Percentiles rank a stretch among this genome's conserved stretches.
Evolutionary conservation across 768 basidiomycete species (phyloP).

Genomic region (Lactifluus echinatus): DNA sequence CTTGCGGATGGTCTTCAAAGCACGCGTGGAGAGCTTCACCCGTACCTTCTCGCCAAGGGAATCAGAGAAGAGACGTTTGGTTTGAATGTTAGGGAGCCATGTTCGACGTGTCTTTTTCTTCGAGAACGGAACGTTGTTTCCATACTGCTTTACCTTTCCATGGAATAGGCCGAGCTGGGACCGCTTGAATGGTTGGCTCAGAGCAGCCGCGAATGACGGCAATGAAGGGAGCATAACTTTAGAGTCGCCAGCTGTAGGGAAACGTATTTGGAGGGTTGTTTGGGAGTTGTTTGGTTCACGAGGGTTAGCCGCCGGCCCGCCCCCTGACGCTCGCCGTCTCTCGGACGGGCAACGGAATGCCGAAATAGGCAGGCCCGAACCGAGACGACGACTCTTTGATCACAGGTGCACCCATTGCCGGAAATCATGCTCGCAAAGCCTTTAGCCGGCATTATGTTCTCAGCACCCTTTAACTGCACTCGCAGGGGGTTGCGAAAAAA

Average conservation of each 20-base stretch:
- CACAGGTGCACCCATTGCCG: background rate
- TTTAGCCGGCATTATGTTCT: slow-evolving; percentile 8
- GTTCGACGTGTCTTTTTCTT: slow-evolving; percentile 79
- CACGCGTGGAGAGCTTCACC: slow-evolving; percentile 67
- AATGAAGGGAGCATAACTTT: slow-evolving; percentile 34
- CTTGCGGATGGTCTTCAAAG: slow-evolving; percentile 78
- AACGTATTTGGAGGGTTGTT: too few species aligned
- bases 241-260: background rate
- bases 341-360: background rate
- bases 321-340: background rate
- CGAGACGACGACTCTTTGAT: background rate
- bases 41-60: slow-evolving; percentile 47
- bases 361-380: slow-evolving; percentile 10
- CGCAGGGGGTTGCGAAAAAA: background rate
- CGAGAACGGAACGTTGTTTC: slow-evolving; percentile 87
- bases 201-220: slow-evolving; percentile 22
- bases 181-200: slow-evolving; percentile 72
- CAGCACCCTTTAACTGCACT: background rate
- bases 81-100: slow-evolving; percentile 84
- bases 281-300: background rate
- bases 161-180: slow-evolving; percentile 76
- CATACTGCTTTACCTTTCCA: slow-evolving; percentile 68
- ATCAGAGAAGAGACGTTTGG: slow-evolving; percentile 64
- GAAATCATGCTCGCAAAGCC: background rate
- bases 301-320: background rate